Evolutionary conservation across 129 eudicot genomes (phyloP).

Genomic region (Scalesia atractyloides): DNA sequence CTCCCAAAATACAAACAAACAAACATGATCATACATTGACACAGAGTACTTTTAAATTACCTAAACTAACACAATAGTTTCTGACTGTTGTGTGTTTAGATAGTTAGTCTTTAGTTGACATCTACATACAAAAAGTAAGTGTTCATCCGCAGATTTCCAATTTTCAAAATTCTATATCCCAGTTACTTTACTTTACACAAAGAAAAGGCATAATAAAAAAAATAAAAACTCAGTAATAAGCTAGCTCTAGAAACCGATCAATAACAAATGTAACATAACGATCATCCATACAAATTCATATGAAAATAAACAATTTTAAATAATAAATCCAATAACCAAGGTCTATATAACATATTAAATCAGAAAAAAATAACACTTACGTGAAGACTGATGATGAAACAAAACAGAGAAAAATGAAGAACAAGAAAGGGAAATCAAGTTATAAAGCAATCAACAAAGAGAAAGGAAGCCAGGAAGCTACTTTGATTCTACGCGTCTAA

Average conservation of each 20-base stretch:
- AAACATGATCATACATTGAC: neutral
- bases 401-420: constrained; percentile 18
- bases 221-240: neutral
- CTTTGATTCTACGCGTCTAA: constrained; percentile 35
- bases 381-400: constrained; percentile 27
- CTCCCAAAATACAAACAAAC: neutral
- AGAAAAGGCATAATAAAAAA: neutral
- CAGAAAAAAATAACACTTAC: constrained; percentile 11
- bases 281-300: neutral
- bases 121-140: neutral
- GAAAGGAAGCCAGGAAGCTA: constrained; percentile 32
- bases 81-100: neutral
- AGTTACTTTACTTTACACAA: neutral
- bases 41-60: neutral
- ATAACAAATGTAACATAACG: neutral
- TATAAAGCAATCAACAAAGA: neutral
- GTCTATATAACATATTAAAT: neutral
- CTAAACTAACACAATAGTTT: neutral
- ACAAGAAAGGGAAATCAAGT: constrained; percentile 13
- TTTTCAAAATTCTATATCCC: constrained; percentile 3
- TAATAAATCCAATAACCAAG: constrained; percentile 24
- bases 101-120: constrained; percentile 1
- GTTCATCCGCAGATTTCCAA: neutral
- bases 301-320: neutral
- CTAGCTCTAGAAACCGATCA: neutral